Conservation (phyloP, 192 early-diverging fungal genomes). For the Rhizophagus sp. region DNA sequence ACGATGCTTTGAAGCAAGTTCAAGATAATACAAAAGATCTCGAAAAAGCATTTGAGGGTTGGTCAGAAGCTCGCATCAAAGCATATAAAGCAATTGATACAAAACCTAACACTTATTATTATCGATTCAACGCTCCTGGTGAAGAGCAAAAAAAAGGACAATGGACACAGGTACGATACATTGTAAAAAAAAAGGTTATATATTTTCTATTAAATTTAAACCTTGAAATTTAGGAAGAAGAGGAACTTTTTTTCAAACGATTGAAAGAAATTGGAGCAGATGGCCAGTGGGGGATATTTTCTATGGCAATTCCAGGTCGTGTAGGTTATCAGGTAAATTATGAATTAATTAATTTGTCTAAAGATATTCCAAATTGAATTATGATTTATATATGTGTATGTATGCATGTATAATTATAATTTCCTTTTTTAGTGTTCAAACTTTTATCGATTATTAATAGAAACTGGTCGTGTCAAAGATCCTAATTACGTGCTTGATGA, state of each 20-base stretch:
- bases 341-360: background rate
- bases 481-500: slow-evolving; percentile 91
- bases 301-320: slow-evolving; percentile 91
- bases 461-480: slow-evolving; percentile 85
- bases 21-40: slow-evolving; percentile 77
- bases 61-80: slow-evolving; percentile 90
- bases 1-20: slow-evolving; percentile 89
- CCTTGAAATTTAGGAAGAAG: slow-evolving; percentile 62
- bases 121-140: slow-evolving; percentile 95
- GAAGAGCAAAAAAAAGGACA: slow-evolving; percentile 91
- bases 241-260: slow-evolving; percentile 80
- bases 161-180: slow-evolving; percentile 71
- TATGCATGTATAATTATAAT: background rate
- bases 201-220: background rate
- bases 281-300: slow-evolving; percentile 97
- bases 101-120: slow-evolving; percentile 97
- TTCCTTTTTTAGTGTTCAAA: slow-evolving; percentile 76
- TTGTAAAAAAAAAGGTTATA: background rate
- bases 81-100: slow-evolving; percentile 92
- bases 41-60: slow-evolving; percentile 91
- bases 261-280: slow-evolving; percentile 88
- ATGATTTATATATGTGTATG: background rate
- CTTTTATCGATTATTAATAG: slow-evolving; percentile 90
- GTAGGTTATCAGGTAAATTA: slow-evolving; percentile 89
- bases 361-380: background rate